phyloP scores from a whole-genome alignment of 345 rosid species.

The Melaleuca alternifolia region DNA sequence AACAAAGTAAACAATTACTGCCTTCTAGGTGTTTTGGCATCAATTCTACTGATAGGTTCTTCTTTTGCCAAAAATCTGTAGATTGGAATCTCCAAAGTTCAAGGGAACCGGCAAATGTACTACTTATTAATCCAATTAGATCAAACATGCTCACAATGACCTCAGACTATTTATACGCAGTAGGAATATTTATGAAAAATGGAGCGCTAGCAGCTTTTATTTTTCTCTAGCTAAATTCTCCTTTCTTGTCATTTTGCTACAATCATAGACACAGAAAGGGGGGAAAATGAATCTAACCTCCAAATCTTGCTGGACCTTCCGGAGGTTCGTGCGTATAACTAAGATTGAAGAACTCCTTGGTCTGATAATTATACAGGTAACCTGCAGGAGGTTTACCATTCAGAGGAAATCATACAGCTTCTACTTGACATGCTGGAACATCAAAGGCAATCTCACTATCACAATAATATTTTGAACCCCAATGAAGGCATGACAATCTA shows the following conservation, averaged over 20 bases:
- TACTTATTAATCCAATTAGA: not conserved
- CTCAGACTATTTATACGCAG: not conserved
- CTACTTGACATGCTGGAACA: not conserved
- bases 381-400: constrained; percentile 33
- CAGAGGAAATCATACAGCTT: not conserved
- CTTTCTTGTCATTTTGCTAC: not conserved
- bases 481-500: not conserved
- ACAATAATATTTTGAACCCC: not conserved
- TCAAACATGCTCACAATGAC: not conserved
- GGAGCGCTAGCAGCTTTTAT: not conserved
- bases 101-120: not conserved
- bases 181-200: not conserved
- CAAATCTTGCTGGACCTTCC: constrained; percentile 75
- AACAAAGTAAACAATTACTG: not conserved
- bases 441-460: not conserved
- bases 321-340: constrained; percentile 79
- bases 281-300: constrained; percentile 46
- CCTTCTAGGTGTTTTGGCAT: not conserved
- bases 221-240: not conserved
- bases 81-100: not conserved
- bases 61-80: not conserved
- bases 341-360: constrained; percentile 88
- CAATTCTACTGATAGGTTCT: not conserved
- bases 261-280: not conserved
- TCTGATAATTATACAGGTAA: constrained; percentile 76